A percentile compares a stretch with the other conserved stretches of the same genome.
Evolutionary conservation across 2,329 filamentous ascomycete genomes (phyloP).

Genomic region (Xylaria hypoxylon): DNA sequence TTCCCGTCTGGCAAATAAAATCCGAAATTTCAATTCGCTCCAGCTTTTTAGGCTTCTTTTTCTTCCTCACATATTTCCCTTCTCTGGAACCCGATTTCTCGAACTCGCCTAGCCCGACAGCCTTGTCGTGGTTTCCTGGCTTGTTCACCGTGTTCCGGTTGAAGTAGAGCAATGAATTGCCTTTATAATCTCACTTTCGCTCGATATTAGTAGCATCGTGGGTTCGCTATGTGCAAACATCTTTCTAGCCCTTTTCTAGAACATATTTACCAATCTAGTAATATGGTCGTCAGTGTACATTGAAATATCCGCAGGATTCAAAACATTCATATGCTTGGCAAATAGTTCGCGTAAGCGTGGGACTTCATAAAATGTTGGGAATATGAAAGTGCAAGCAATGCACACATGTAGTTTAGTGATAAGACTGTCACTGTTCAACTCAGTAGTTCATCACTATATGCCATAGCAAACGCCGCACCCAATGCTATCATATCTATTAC

Average conservation of each 20-base stretch:
- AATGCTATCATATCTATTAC: constrained; percentile 39
- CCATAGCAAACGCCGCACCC: constrained; percentile 53
- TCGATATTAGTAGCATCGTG: constrained; percentile 60
- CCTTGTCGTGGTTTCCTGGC: constrained; percentile 51
- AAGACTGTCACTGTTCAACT: background rate
- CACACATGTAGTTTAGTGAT: background rate
- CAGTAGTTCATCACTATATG: constrained; percentile 29
- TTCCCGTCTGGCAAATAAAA: constrained; percentile 29
- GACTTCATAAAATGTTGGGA: background rate
- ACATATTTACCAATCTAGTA: background rate
- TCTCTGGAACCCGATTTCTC: constrained; percentile 54
- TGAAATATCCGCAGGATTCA: background rate
- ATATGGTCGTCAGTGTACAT: background rate
- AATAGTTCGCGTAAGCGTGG: background rate
- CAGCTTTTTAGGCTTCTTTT: constrained; percentile 45
- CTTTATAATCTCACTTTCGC: constrained; percentile 71
- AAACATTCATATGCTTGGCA: background rate
- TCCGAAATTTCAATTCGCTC: constrained; percentile 17
- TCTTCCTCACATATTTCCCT: constrained; percentile 63
- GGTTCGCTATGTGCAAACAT: constrained; percentile 74
- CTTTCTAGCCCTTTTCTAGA: background rate
- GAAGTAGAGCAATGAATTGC: constrained; percentile 67
- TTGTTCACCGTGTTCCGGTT: constrained; percentile 58
- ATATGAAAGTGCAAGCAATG: background rate
- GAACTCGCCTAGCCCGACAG: constrained; percentile 47